Evolutionary conservation across 1,284 basidiomycete genomes (phyloP).

Genomic region (Termitomyces sp.): DNA sequence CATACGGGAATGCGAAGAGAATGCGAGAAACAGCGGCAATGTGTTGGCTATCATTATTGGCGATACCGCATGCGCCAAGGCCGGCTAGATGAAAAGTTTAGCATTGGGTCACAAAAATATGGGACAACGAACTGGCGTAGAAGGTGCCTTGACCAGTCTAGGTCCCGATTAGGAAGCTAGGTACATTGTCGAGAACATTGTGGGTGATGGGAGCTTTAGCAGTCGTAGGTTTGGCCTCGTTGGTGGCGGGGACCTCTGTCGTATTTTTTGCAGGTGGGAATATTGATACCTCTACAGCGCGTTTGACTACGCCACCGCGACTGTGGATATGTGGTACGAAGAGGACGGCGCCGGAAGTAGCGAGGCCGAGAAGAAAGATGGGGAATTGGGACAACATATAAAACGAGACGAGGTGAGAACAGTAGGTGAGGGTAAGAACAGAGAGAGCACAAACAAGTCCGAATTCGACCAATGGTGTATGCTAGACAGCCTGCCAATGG

Average conservation of each 20-base stretch:
- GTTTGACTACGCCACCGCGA: constrained; percentile 31
- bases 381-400: constrained; percentile 43
- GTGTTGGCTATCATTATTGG: constrained; percentile 43
- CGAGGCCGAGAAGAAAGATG: constrained; percentile 41
- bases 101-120: neutral
- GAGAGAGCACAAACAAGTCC: neutral
- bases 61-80: constrained; percentile 66
- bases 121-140: constrained; percentile 35
- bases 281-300: constrained; percentile 22
- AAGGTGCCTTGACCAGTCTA: constrained; percentile 59
- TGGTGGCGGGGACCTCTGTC: constrained; percentile 9
- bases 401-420: constrained; percentile 15
- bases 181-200: constrained; percentile 18
- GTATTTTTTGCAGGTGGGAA: constrained; percentile 15
- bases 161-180: constrained; percentile 38
- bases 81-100: constrained; percentile 33
- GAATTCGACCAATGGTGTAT: too few relatives aligned
- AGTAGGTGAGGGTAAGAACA: neutral
- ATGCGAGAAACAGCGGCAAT: constrained; percentile 58
- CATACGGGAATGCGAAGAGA: constrained; percentile 58
- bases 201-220: neutral
- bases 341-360: constrained; percentile 39
- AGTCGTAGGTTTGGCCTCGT: constrained; percentile 7
- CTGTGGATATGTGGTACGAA: constrained; percentile 43
- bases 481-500: too few relatives aligned